Percentiles rank a stretch among this genome's conserved stretches.
Conservation (phyloP, 129 eudicot species). For the Chrysanthemum seticuspe region DNA sequence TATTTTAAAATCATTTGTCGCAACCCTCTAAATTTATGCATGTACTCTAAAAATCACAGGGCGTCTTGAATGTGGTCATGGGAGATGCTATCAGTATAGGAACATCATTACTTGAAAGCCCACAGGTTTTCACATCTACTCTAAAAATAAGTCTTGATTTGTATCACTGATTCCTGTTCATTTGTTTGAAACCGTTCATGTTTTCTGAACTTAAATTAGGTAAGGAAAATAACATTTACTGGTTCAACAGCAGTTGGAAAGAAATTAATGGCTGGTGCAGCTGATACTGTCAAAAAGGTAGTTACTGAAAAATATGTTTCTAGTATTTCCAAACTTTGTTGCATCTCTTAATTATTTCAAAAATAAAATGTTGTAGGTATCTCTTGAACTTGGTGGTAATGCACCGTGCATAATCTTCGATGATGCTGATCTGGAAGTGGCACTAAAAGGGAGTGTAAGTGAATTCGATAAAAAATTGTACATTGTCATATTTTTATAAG, state of each 20-base stretch:
- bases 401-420: slow-evolving; percentile 94
- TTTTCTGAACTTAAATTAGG: slow-evolving; percentile 21
- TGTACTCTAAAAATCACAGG: slow-evolving; percentile 40
- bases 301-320: neutral
- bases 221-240: slow-evolving; percentile 88
- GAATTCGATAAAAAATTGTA: neutral
- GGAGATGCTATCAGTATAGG: slow-evolving; percentile 88
- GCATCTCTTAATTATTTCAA: slow-evolving; percentile 1
- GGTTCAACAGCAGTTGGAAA: slow-evolving; percentile 95
- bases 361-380: slow-evolving; percentile 41
- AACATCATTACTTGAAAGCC: slow-evolving; percentile 59
- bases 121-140: slow-evolving; percentile 26
- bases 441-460: slow-evolving; percentile 89
- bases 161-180: too few species aligned
- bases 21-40: neutral
- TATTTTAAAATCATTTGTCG: too few species aligned
- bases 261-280: slow-evolving; percentile 93
- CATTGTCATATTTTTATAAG: too few species aligned
- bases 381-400: slow-evolving; percentile 98
- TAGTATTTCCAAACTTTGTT: neutral
- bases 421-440: slow-evolving; percentile 95
- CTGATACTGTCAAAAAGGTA: slow-evolving; percentile 89
- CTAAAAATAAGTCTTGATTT: too few species aligned
- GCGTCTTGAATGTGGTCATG: slow-evolving; percentile 90
- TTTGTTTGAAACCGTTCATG: too few species aligned